Percentiles rank a stretch among this genome's conserved stretches.
phyloP scores from a whole-genome alignment of 1,284 basidiomycete species.

The Rhodotorula sp. region DNA sequence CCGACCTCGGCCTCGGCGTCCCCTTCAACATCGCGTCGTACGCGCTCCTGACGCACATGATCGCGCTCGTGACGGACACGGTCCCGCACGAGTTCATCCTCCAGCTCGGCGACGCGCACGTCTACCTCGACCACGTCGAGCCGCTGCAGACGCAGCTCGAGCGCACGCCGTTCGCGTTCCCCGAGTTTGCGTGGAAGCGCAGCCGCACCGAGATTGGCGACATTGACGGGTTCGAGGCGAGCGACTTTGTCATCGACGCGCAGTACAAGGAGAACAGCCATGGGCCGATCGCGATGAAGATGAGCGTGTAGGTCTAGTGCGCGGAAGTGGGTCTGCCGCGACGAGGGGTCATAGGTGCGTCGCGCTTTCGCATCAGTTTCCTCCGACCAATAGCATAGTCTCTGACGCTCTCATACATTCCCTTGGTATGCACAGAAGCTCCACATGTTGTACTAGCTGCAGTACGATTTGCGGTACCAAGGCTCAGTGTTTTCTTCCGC shows the following conservation, averaged over 20 bases:
- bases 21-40: slow-evolving; percentile 99
- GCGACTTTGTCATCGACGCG: slow-evolving; percentile 81
- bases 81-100: slow-evolving; percentile 85
- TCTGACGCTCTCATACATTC: too few relatives aligned
- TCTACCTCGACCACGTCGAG: slow-evolving; percentile 89
- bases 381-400: too few relatives aligned
- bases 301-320: slow-evolving; percentile 54
- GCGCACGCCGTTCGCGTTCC: slow-evolving; percentile 75
- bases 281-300: slow-evolving; percentile 91
- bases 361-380: too few relatives aligned
- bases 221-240: slow-evolving; percentile 79
- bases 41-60: slow-evolving; percentile 93
- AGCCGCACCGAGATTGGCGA: slow-evolving; percentile 58
- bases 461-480: too few relatives aligned
- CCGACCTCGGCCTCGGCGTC: slow-evolving; percentile 92
- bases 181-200: slow-evolving; percentile 72
- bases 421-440: too few relatives aligned
- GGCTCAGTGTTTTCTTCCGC: too few relatives aligned
- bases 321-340: too few relatives aligned
- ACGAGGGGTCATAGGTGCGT: background rate
- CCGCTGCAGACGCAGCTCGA: slow-evolving; percentile 79
- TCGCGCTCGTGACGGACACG: slow-evolving; percentile 84
- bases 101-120: slow-evolving; percentile 94
- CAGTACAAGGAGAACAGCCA: slow-evolving; percentile 68
- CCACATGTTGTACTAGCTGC: too few relatives aligned